A percentile compares a stretch with the other conserved stretches of the same genome.
phyloP scores from a whole-genome alignment of 225 moss, liverwort and hornwort genomes.

The Lunularia cruciata region DNA sequence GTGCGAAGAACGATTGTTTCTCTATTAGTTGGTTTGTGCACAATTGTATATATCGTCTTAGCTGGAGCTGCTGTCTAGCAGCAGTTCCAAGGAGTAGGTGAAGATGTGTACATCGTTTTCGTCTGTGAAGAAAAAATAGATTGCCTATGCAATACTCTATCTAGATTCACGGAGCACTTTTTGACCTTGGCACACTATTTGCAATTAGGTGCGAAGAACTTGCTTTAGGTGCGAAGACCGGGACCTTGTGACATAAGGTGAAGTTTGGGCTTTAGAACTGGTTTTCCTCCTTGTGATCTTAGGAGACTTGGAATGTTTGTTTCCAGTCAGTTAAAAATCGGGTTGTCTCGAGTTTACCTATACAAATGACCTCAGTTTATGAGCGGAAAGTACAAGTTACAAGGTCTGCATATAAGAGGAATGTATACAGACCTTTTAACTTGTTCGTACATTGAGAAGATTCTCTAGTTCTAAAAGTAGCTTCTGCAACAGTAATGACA shows the following conservation, averaged over 20 bases:
- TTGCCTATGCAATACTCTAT: not conserved
- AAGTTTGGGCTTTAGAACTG: conserved; percentile 14
- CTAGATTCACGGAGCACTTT: conserved; percentile 7
- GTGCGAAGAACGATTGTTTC: not conserved
- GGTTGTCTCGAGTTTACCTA: too few relatives aligned
- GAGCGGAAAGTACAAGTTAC: too few relatives aligned
- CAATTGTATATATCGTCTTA: too few relatives aligned
- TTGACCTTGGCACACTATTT: conserved; percentile 10
- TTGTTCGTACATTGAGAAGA: too few relatives aligned
- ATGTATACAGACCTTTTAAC: too few relatives aligned
- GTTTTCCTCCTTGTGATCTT: not conserved
- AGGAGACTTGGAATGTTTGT: too few relatives aligned
- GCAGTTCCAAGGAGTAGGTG: not conserved
- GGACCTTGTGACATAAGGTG: conserved; percentile 17
- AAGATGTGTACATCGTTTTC: not conserved
- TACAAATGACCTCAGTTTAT: too few relatives aligned
- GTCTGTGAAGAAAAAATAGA: conserved; percentile 5
- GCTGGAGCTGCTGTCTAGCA: not conserved
- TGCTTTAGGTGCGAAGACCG: conserved; percentile 23
- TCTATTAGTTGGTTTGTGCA: not conserved
- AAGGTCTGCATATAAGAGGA: too few relatives aligned
- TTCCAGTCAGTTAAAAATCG: too few relatives aligned
- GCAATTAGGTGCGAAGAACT: conserved; percentile 20
- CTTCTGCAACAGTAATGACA: too few relatives aligned
- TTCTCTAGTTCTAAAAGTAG: too few relatives aligned